Percentiles rank a stretch among this genome's conserved stretches.
Conservation (phyloP, 768 basidiomycete genomes). For the Cantharellus cinnabarinus region DNA sequence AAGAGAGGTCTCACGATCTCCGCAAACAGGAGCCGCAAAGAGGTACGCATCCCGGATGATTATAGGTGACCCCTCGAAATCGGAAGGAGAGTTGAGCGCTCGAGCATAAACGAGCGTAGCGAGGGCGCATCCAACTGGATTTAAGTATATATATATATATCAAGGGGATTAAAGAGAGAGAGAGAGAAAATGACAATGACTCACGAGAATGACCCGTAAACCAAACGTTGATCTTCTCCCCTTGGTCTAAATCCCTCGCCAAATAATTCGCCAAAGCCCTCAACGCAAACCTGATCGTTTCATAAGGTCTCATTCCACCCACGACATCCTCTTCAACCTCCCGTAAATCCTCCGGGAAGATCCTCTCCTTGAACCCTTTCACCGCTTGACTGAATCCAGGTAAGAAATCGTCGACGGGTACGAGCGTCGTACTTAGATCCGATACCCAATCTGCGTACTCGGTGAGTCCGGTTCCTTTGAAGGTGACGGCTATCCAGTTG, state of each 20-base stretch:
- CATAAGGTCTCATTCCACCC: not conserved
- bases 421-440: slow-evolving; percentile 2
- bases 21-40: slow-evolving; percentile 4
- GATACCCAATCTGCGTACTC: slow-evolving; percentile 8
- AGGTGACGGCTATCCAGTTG: slow-evolving; percentile 10
- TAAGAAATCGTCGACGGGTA: not conserved
- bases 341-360: not conserved
- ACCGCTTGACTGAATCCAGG: not conserved
- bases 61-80: not conserved
- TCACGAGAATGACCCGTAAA: slow-evolving; percentile 7
- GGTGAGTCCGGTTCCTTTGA: slow-evolving; percentile 7
- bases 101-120: slow-evolving; percentile 5
- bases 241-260: not conserved
- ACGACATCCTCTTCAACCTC: not conserved
- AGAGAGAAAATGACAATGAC: not conserved
- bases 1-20: not conserved
- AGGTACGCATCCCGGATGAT: slow-evolving; percentile 5
- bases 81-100: not conserved
- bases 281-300: not conserved
- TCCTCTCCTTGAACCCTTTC: slow-evolving; percentile 8
- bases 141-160: too few relatives aligned
- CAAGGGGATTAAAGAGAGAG: not conserved
- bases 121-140: slow-evolving; percentile 8
- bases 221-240: slow-evolving; percentile 1
- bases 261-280: not conserved